These are phyloP conservation scores for Neoscytalidium dimidiatum DNA, from an alignment of 2,329 filamentous ascomycete genomes.

Conservation along the genomic window DNA sequence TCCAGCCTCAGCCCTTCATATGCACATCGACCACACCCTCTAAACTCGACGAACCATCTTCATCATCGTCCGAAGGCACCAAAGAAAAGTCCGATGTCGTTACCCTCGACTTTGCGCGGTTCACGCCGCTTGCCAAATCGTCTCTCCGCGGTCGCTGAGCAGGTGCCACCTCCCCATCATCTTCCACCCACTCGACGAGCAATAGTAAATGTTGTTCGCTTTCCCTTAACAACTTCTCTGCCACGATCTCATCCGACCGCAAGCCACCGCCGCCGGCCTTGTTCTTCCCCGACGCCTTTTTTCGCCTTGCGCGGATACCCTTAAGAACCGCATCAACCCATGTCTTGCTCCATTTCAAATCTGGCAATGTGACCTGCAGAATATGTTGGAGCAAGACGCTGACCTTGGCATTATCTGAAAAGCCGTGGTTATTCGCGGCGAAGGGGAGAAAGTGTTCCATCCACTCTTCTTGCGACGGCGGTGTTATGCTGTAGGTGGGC, in stretches of 20 bases:
- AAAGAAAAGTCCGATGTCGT: background rate
- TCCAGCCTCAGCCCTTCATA: background rate
- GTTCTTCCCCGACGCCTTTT: conserved; percentile 56
- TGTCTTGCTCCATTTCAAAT: conserved; percentile 29
- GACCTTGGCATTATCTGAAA: conserved; percentile 36
- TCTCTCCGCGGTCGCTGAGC: background rate
- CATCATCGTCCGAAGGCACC: background rate
- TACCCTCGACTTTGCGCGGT: background rate
- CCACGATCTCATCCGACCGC: conserved; percentile 46
- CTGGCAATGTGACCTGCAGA: background rate
- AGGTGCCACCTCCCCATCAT: conserved; percentile 17
- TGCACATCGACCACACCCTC: background rate
- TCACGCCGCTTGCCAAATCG: background rate
- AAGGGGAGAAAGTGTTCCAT: conserved; percentile 30
- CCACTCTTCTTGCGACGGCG: conserved; percentile 33
- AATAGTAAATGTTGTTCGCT: conserved; percentile 37
- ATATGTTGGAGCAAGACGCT: conserved; percentile 33
- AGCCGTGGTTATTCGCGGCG: conserved; percentile 30
- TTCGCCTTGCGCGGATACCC: conserved; percentile 47
- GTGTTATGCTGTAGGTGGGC: conserved; percentile 29
- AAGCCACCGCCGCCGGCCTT: conserved; percentile 46
- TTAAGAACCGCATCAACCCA: conserved; percentile 24
- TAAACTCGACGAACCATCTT: background rate
- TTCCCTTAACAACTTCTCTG: conserved; percentile 34
- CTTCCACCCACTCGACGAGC: conserved; percentile 36